Base-by-base conservation (phyloP, 208 protist species). In the Crithidia sp. region DNA sequence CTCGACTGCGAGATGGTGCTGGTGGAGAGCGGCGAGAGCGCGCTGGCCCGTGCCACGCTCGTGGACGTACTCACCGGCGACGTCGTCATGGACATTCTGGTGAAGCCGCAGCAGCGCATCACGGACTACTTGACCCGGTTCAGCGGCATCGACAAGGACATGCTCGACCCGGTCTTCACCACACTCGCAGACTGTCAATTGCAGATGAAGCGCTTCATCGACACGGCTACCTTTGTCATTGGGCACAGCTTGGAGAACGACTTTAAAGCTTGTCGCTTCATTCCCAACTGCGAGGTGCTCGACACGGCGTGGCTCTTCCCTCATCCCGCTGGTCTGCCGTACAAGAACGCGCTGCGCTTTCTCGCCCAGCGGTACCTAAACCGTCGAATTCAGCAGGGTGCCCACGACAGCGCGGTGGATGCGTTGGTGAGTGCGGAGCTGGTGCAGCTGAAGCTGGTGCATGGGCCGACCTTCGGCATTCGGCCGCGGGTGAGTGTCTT, bases 161-260 rank as follows among this genome's bases (percentile, higher is more conserved):
- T 89, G 73, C 82, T 98, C 9, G 55, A 76, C 3, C 71, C 79
- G 36, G 93, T 97, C 8, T 80, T 76, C 12, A 91, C 82, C 7
- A 93, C 81, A 6, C 76, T 98, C 14, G 55, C 71, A 39, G 87
- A 97, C 47, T 96, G 88, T 28, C 95, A 97, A 59, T 49, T 36
- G 5, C 71, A 82, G n/a, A 70, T 98, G 41, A 72, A 81, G 55
- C 50, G 41, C 40, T 62, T 88, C 17, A 82, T 98, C 57, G 76
- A 84, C 62, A 76, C 80, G 0, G 74, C 94, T 5, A 96, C 94
- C 2, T 97, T 98, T 70, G 67, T 98, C 9, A 79, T 98, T 0
- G 97, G 97, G 1, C 97, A 98, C 79, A 95, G 86, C 68, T 76
- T 98, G 0, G 93, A 98, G 66, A 98, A 98, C 75, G 97, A 98